Evolutionary conservation across 2,329 filamentous ascomycete species (phyloP).

Genomic region (Reticulascus tulasneorum): DNA sequence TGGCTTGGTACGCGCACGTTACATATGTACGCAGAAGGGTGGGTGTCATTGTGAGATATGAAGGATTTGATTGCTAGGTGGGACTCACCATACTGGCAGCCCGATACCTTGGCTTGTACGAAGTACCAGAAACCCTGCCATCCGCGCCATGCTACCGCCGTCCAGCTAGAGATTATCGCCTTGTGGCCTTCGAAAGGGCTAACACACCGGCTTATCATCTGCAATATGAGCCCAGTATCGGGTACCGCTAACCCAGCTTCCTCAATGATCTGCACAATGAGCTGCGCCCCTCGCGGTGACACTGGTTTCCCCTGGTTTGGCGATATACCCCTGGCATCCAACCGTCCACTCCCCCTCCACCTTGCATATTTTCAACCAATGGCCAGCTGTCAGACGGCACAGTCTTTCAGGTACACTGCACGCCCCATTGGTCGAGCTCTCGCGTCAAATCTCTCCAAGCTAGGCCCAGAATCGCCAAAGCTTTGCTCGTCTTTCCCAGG

Average conservation of each 20-base stretch:
- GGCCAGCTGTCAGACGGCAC: too few species aligned
- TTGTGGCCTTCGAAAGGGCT: too few species aligned
- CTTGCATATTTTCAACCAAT: too few species aligned
- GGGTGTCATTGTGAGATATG: slow-evolving; percentile 9
- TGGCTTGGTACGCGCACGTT: slow-evolving; percentile 1
- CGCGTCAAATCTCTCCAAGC: too few species aligned
- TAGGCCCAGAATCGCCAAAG: too few species aligned
- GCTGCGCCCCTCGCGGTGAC: slow-evolving; percentile 13
- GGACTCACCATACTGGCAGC: slow-evolving; percentile 6
- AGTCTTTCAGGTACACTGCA: too few species aligned
- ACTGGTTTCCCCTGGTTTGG: too few species aligned
- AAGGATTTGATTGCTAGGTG: slow-evolving; percentile 12
- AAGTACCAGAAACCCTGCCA: background rate
- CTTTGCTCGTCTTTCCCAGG: too few species aligned
- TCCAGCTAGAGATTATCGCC: too few species aligned
- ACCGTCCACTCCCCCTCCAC: too few species aligned
- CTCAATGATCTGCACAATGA: slow-evolving; percentile 5
- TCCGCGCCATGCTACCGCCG: background rate
- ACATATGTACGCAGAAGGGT: background rate
- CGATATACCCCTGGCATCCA: too few species aligned
- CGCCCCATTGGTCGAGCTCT: too few species aligned
- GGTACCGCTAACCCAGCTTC: background rate
- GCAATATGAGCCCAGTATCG: background rate
- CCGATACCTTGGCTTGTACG: background rate
- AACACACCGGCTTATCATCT: slow-evolving; percentile 4